These are phyloP conservation scores for Coemansia sp. DNA, from an alignment of 192 early-diverging fungal genomes.

Conservation along the genomic window DNA sequence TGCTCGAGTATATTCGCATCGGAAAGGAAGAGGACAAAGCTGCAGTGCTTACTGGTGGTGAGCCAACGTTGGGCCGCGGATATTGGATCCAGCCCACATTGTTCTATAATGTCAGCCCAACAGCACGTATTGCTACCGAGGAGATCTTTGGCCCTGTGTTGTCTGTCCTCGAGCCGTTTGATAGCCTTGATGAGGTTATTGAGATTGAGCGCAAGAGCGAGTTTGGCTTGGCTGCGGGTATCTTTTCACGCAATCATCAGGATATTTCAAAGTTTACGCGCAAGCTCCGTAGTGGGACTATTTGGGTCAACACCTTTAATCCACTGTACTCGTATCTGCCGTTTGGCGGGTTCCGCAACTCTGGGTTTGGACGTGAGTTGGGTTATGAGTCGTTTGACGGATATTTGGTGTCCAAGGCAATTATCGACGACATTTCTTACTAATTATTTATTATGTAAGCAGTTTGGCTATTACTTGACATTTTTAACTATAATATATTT, in stretches of 20 bases:
- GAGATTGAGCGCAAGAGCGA: conserved; percentile 50
- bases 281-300: conserved; percentile 50
- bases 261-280: conserved; percentile 48
- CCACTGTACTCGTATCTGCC: conserved; percentile 57
- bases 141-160: conserved; percentile 66
- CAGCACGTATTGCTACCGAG: conserved; percentile 48
- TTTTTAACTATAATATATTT: no score
- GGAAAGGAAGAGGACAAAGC: conserved; percentile 26
- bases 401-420: conserved; percentile 44
- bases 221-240: conserved; percentile 58
- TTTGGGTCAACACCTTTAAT: conserved; percentile 67
- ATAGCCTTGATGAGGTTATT: conserved; percentile 53
- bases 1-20: conserved; percentile 54
- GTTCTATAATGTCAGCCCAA: conserved; percentile 51
- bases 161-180: conserved; percentile 56
- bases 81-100: conserved; percentile 64
- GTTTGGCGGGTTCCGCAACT: conserved; percentile 63
- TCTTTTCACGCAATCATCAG: conserved; percentile 53
- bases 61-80: conserved; percentile 24
- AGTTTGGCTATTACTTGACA: no score
- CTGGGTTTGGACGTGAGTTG: conserved; percentile 61
- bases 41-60: conserved; percentile 45
- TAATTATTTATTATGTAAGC: neutral
- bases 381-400: conserved; percentile 58
- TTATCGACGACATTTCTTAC: conserved; percentile 47